Evolutionary conservation across 306 rosid genomes (phyloP).

Genomic region (Pyrus betulifolia): DNA sequence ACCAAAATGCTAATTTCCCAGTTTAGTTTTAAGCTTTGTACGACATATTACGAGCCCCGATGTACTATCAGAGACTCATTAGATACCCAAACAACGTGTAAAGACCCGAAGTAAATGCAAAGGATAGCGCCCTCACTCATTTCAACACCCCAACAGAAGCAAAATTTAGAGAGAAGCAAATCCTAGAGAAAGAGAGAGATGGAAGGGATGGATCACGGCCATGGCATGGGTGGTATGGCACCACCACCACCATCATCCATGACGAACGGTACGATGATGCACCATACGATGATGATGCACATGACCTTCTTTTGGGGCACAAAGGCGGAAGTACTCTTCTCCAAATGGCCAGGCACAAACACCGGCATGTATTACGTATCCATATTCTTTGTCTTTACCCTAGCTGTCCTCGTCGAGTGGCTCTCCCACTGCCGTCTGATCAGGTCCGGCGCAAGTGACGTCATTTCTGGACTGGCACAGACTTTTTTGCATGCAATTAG

Average conservation of each 20-base stretch:
- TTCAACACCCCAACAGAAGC: neutral
- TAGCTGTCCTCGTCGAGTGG: constrained; percentile 43
- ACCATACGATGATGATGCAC: constrained; percentile 57
- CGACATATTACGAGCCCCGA: neutral
- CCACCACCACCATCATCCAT: constrained; percentile 8
- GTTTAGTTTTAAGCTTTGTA: neutral
- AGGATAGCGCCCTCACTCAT: neutral
- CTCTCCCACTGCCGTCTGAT: constrained; percentile 43
- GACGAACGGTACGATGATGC: constrained; percentile 1
- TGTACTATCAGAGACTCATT: neutral
- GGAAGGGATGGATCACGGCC: constrained; percentile 13
- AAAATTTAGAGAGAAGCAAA: neutral
- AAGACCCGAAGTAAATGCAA: neutral
- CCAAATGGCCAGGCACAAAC: constrained; percentile 53
- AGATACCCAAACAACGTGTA: neutral
- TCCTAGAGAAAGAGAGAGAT: neutral
- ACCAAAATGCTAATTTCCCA: neutral
- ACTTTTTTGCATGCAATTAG: constrained; percentile 44
- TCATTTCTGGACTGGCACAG: constrained; percentile 39
- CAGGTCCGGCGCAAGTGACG: constrained; percentile 26
- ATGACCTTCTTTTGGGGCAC: constrained; percentile 91
- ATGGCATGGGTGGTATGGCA: constrained; percentile 13
- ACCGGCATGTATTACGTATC: constrained; percentile 55
- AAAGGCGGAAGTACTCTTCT: constrained; percentile 45
- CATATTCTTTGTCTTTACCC: constrained; percentile 40